Evolutionary conservation across 257 asterid genomes (phyloP), one percentile per base, ranked within the genome.

Genomic region (Solanum phureja): DNA sequence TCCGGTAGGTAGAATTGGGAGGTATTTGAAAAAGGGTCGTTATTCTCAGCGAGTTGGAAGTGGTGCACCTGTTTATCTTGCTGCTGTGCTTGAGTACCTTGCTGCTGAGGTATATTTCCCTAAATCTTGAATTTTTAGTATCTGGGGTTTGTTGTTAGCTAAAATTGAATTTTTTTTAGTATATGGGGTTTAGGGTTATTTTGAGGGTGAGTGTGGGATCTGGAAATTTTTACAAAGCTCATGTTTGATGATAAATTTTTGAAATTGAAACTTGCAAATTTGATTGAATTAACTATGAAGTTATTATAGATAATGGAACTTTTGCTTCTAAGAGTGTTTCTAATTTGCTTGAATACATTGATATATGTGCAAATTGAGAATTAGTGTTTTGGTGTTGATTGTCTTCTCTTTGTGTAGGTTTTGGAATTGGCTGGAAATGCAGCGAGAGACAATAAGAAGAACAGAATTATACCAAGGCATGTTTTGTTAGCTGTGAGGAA

Each of bases 381-480:
- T 14, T 46, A 46, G 6, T 14, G 60, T 49, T 0, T 42, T 62
- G 74, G 16, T 34, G 60, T 46, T 60, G 81, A 33, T 72, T 42
- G n/a, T 75, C 21, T 6, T 2, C 4, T 16, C 0, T 1, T 13
- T 16, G 8, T 10, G 14, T 87, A 95, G 98, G 98, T 95, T n/a
- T 38, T 95, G 86, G 98, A 94, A 40, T 89, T 95, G 91, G 98
- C 98, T 46, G 98, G 98, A 37, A 95, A 95, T 85, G 98, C 98
- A 3, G 97, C 97, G 1, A 90, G 98, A 21, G 98, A 95, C 87
- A 95, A 95, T 93, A 95, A 95, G 94, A 95, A 94, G 77, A 95
- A 88, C 89, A 94, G 97, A 79, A 95, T 95, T 2, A 93, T 94
- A 35, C 98, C 98, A 6, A 89, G 98, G 91, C 98, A 94, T 13